Evolutionary conservation across 2,329 filamentous ascomycete genomes (phyloP), one percentile per base, ranked within the genome.

Genomic region (Aphanocladium album): DNA sequence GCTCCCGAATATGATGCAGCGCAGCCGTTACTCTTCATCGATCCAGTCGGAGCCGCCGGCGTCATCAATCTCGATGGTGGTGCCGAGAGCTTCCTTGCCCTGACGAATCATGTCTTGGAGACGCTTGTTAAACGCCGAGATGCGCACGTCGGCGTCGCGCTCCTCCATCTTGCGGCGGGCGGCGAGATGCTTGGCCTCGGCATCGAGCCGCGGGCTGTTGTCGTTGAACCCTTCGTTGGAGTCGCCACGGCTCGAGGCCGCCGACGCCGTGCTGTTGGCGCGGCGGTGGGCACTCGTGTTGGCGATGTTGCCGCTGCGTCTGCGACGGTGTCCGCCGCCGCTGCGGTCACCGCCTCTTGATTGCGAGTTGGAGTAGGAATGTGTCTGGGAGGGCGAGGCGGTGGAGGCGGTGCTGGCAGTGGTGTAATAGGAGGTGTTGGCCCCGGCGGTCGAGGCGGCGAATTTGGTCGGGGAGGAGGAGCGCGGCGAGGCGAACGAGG

Each of bases 81-180:
- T 89, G 2, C 88, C 93, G 19, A 99, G 76, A 1, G 95, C 95
- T 72, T 95, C 89, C 67, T 89, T 89, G 0, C 93, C 95, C 73
- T 98, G 89, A 2, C 87, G 82, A 59, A 99, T 96, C 89, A 99
- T 91, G 37, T 88, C 89, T 69, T 89, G 85, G 52, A 98, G 77
- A 67, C 89, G 86, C 52, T 85, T 81, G 70, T 95, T 96, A 74
- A 98, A 86, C 27, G 88, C 84, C 53, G 86, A 86, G 67, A 98
- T 89, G 57, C 89, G 87, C 47, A 87, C 85, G 67, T 98, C 92
- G 8, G 90, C 84, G 67, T 93, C 88, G 50, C 86, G 81, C 67
- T 96, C 91, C 61, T 90, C 89, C 55, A 85, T 84, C 25, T 86
- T 80, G 65, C 88, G 84, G 69, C 85, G 83, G n/a, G 87, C 86